phyloP scores from a whole-genome alignment of 257 asterid genomes.

The Euphrasia confusa region DNA sequence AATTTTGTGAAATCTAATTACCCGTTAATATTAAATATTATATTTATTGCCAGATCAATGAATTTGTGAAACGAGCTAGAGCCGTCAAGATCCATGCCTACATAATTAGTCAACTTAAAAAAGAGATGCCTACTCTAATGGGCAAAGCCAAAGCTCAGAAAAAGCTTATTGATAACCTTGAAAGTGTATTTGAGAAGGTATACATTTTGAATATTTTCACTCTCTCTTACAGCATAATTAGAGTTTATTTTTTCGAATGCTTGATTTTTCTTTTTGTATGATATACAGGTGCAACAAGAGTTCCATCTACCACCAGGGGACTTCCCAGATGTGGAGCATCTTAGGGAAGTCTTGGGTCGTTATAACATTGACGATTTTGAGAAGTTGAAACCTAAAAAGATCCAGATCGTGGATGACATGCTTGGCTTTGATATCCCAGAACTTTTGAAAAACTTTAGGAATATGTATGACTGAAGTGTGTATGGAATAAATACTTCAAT shows the following conservation, averaged over 20 bases:
- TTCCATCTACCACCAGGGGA: conserved; percentile 79
- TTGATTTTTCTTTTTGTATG: not conserved
- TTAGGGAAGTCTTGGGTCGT: conserved; percentile 51
- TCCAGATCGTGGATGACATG: conserved; percentile 78
- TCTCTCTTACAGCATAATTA: not conserved
- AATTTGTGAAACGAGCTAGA: conserved; percentile 90
- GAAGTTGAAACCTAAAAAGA: conserved; percentile 77
- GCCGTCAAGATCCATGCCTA: conserved; percentile 93
- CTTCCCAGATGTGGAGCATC: conserved; percentile 68
- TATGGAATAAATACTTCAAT: conserved; percentile 37
- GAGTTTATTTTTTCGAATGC: not conserved
- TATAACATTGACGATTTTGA: conserved; percentile 77
- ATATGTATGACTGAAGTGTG: conserved; percentile 51
- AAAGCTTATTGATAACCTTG: conserved; percentile 56
- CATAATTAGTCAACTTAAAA: conserved; percentile 87
- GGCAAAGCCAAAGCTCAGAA: conserved; percentile 80
- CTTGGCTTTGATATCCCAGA: conserved; percentile 82
- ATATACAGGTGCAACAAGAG: conserved; percentile 64
- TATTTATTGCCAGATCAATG: conserved; percentile 55
- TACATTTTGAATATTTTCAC: not conserved
- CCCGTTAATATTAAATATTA: not conserved
- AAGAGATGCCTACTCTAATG: conserved; percentile 85
- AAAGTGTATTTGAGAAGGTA: conserved; percentile 64
- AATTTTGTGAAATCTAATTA: not conserved
- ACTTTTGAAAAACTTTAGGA: conserved; percentile 62